Evolutionary conservation across 805 yeast genomes (phyloP).

Genomic region (Yueomyces sp.): DNA sequence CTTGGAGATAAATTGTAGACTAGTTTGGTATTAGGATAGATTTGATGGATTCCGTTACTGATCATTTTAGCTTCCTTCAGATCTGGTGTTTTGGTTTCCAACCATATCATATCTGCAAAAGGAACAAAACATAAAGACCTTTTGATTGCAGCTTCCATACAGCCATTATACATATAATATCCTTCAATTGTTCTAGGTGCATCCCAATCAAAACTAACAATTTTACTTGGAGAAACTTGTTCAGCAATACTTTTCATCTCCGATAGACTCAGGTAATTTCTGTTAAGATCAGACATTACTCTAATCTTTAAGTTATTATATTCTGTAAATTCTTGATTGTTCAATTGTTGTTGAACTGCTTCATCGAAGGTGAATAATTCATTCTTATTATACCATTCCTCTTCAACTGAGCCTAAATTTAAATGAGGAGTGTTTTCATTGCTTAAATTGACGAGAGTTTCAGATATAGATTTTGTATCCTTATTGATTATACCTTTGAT

Average conservation of each 20-base stretch:
- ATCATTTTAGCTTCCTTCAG: constrained; percentile 35
- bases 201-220: constrained; percentile 42
- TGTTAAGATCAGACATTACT: constrained; percentile 10
- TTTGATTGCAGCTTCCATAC: constrained; percentile 41
- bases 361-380: constrained; percentile 36
- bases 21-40: constrained; percentile 38
- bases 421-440: constrained; percentile 21
- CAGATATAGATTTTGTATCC: constrained; percentile 21
- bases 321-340: constrained; percentile 10
- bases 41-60: constrained; percentile 32
- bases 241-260: constrained; percentile 12
- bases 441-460: constrained; percentile 28
- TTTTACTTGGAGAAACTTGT: constrained; percentile 20
- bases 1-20: constrained; percentile 51
- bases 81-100: constrained; percentile 49
- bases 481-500: constrained; percentile 34
- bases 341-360: constrained; percentile 27
- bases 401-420: constrained; percentile 29
- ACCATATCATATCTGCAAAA: constrained; percentile 54
- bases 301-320: constrained; percentile 10
- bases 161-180: constrained; percentile 34
- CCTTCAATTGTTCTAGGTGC: constrained; percentile 49
- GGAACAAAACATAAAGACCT: constrained; percentile 44
- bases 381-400: constrained; percentile 32
- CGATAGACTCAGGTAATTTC: constrained; percentile 14